Evolutionary conservation across 2,329 filamentous ascomycete species (phyloP).

Genomic region (Diaporthe australafricana): DNA sequence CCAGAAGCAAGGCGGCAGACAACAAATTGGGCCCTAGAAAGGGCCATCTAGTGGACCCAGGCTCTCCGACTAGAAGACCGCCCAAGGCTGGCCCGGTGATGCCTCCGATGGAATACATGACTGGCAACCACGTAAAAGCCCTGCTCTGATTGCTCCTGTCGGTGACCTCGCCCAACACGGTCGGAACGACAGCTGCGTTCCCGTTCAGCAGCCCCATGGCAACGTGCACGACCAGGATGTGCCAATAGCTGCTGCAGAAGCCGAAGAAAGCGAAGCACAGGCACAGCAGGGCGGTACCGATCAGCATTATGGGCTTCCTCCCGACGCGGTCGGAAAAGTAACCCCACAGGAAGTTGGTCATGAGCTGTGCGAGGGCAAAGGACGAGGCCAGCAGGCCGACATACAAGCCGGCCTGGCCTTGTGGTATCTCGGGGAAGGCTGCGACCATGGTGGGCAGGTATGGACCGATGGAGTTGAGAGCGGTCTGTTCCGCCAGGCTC

Average conservation of each 20-base stretch:
- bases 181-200: slow-evolving; percentile 93
- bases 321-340: slow-evolving; percentile 84
- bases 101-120: slow-evolving; percentile 94
- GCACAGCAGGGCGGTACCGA: slow-evolving; percentile 86
- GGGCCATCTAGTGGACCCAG: slow-evolving; percentile 73
- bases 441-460: slow-evolving; percentile 95
- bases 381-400: slow-evolving; percentile 90
- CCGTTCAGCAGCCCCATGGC: slow-evolving; percentile 95
- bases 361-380: slow-evolving; percentile 92
- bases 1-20: slow-evolving; percentile 75
- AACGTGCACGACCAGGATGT: slow-evolving; percentile 86
- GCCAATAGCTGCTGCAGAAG: slow-evolving; percentile 84
- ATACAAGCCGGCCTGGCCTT: slow-evolving; percentile 81
- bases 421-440: slow-evolving; percentile 83
- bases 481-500: slow-evolving; percentile 93
- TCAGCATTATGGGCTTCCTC: slow-evolving; percentile 83
- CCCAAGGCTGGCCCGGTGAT: slow-evolving; percentile 95
- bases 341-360: slow-evolving; percentile 93
- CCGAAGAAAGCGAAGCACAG: slow-evolving; percentile 88
- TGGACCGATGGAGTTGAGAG: slow-evolving; percentile 94
- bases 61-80: slow-evolving; percentile 79
- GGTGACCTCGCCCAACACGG: slow-evolving; percentile 93
- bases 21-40: slow-evolving; percentile 89
- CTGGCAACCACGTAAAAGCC: slow-evolving; percentile 93
- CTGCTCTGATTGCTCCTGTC: slow-evolving; percentile 93